A percentile compares a stretch with the other conserved stretches of the same genome.
These are phyloP conservation scores for Batkoa obscura DNA, from an alignment of 371 early-diverging fungal genomes.

Conservation along the genomic window DNA sequence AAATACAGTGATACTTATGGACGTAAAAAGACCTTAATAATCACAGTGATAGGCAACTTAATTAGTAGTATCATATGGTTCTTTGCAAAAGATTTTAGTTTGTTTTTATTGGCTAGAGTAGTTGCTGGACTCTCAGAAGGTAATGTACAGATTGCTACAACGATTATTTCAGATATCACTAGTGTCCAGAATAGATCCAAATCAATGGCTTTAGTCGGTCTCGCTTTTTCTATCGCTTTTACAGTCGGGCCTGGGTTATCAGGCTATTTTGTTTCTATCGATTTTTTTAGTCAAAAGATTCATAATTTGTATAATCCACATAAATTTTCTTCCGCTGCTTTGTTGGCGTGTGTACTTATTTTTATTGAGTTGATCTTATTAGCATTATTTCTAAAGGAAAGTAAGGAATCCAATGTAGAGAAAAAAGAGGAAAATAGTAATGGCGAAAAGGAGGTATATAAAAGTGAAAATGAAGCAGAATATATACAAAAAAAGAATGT, in stretches of 20 bases:
- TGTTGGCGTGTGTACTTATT: conserved; percentile 64
- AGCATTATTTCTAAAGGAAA: conserved; percentile 57
- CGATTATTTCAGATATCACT: conserved; percentile 89
- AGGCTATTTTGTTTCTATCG: conserved; percentile 70
- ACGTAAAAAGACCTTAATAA: conserved; percentile 58
- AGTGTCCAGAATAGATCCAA: conserved; percentile 48
- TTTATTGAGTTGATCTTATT: conserved; percentile 61
- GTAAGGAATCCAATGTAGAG: conserved; percentile 23
- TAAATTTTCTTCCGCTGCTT: conserved; percentile 62
- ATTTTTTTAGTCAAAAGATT: conserved; percentile 25
- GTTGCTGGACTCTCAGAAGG: conserved; percentile 91
- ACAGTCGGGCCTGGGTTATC: conserved; percentile 87
- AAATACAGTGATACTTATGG: conserved; percentile 64
- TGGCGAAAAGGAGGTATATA: conserved; percentile 2
- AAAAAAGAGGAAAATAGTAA: conserved; percentile 10
- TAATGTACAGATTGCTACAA: conserved; percentile 87
- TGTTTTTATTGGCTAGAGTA: conserved; percentile 70
- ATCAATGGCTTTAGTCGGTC: conserved; percentile 83
- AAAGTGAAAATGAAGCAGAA: too few species aligned
- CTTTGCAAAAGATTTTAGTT: conserved; percentile 55
- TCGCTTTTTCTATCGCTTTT: conserved; percentile 89
- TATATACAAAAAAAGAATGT: too few species aligned
- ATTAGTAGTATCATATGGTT: conserved; percentile 74
- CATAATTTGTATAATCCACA: conserved; percentile 33
- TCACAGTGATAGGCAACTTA: conserved; percentile 83